Evolutionary conservation across 345 rosid genomes (phyloP), one percentile per base, ranked within the genome.

Genomic region (Eucalyptus sideroxylon): DNA sequence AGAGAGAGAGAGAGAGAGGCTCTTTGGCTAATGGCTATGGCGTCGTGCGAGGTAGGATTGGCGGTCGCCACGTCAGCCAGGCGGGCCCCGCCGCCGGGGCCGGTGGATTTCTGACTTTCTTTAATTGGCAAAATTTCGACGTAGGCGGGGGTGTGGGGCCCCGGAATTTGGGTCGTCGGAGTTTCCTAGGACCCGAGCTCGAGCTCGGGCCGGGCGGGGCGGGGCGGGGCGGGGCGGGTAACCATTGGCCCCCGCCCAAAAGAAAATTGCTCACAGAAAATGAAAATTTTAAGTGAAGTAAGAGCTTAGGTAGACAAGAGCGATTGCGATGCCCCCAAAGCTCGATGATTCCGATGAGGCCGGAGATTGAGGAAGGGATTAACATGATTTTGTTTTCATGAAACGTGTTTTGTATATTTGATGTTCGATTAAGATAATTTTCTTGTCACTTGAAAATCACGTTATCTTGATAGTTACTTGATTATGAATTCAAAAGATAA

Each of bases 361-460:
- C 8, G 0, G 9, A 6, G 34, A 30, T 27, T 1, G 1, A 12
- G 69, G 31, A 30, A 62, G 16, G 31, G 31, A 62, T 62, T 62
- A 6, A 62, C 17, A 30, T 27, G 4, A 62, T 62, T 1, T 4
- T 6, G 16, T 13, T 60, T 27, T 2, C 1, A 56, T 0, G 13
- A 9, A 9, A 9, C 13, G 30, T 56, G 30, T 56, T 56, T 56
- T 2, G 6, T 0, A 56, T 0, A 24, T 56, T 23, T 1, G 1
- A 23, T 9, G 0, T 24, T 24, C 30, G 6, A 56, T 56, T 23
- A 10, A 56, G 13, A 24, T 56, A 23, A 24, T 23, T 56, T 56
- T 56, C 13, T 56, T 56, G 1, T 0, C 30, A 24, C 12, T 56
- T 0, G 0, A 56, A 1, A 56, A 56, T 56, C 30, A 56, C 30